These are phyloP conservation scores for Penicillium sp. DNA, from an alignment of 2,329 filamentous ascomycete genomes.

Conservation along the genomic window DNA sequence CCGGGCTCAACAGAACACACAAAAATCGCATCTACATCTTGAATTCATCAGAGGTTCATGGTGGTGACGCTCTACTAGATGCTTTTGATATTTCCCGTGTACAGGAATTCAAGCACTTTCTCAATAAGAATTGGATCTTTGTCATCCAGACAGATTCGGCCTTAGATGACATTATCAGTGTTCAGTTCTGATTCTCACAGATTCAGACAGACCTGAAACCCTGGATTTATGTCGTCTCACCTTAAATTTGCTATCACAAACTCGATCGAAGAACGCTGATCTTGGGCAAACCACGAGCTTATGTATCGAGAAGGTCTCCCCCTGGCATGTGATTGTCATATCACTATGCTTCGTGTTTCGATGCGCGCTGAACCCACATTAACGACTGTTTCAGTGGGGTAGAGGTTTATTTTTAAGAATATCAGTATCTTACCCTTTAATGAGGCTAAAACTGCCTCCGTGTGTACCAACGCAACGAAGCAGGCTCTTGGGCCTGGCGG, in stretches of 20 bases:
- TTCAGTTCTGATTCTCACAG: background rate
- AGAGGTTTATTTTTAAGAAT: background rate
- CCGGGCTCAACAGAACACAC: background rate
- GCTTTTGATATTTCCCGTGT: background rate
- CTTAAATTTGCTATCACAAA: background rate
- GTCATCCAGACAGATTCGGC: background rate
- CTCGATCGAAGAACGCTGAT: background rate
- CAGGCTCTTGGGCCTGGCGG: background rate
- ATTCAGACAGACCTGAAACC: background rate
- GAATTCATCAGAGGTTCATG: background rate
- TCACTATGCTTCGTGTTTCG: background rate
- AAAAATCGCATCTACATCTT: background rate
- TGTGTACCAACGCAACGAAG: background rate
- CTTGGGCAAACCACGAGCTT: background rate
- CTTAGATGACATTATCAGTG: background rate
- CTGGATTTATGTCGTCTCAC: background rate
- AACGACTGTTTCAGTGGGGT: background rate
- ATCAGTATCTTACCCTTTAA: background rate
- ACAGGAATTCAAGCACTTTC: background rate
- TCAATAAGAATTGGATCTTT: background rate
- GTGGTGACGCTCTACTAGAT: background rate
- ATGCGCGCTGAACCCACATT: background rate
- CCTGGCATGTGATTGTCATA: background rate
- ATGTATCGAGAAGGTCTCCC: background rate
- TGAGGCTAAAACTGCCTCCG: background rate